Percentiles rank a stretch among this genome's conserved stretches.
phyloP scores from a whole-genome alignment of 306 rosid genomes.

The Trifolium subterraneum region DNA sequence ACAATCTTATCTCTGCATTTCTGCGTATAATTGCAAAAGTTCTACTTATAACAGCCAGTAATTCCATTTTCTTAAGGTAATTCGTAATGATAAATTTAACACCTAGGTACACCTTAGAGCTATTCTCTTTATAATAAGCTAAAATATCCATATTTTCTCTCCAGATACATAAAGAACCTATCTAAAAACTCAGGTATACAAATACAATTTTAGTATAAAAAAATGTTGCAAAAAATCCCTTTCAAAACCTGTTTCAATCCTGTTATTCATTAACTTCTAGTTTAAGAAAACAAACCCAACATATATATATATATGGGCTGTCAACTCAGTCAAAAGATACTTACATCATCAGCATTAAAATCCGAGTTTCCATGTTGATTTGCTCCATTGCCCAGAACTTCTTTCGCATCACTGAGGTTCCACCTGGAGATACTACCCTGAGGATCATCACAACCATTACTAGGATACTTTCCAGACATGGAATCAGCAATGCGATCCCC shows the following conservation, averaged over 20 bases:
- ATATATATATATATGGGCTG: slow-evolving; percentile 11
- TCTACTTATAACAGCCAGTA: slow-evolving; percentile 20
- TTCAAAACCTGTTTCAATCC: not conserved
- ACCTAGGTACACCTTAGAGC: slow-evolving; percentile 11
- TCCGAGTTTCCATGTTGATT: slow-evolving; percentile 63
- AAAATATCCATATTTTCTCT: slow-evolving; percentile 23
- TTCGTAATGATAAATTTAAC: slow-evolving; percentile 7
- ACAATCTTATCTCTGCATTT: slow-evolving; percentile 5
- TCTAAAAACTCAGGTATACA: slow-evolving; percentile 5
- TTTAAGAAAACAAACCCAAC: slow-evolving; percentile 6
- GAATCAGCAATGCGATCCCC: slow-evolving; percentile 70
- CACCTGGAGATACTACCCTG: slow-evolving; percentile 74
- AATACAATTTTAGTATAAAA: slow-evolving; percentile 19
- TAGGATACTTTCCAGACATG: slow-evolving; percentile 65
- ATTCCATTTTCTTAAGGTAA: not conserved
- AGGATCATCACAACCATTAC: slow-evolving; percentile 79
- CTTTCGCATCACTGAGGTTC: slow-evolving; percentile 66
- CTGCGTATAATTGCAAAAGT: slow-evolving; percentile 4
- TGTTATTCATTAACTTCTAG: slow-evolving; percentile 13
- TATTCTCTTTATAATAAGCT: slow-evolving; percentile 8
- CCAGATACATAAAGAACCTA: slow-evolving; percentile 32
- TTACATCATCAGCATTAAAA: slow-evolving; percentile 75
- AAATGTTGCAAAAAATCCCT: not conserved
- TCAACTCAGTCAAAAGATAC: slow-evolving; percentile 38
- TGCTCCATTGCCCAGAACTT: slow-evolving; percentile 70